phyloP scores from a whole-genome alignment of 202 grass and related monocot species.

The Schoenoplectus triqueter region DNA sequence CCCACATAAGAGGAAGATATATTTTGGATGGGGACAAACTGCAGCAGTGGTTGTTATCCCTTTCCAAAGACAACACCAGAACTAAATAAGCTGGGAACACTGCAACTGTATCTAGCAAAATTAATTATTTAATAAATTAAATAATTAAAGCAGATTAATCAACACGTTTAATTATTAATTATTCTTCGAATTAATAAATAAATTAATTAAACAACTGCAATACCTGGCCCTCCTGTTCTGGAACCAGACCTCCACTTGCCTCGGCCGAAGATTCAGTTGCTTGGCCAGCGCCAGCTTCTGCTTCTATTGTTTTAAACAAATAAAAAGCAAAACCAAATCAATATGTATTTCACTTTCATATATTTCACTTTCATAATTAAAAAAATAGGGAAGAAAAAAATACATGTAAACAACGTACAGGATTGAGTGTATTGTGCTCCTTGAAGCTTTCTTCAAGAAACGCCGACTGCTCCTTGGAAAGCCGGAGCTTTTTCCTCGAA shows the following conservation, averaged over 20 bases:
- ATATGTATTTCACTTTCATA: neutral
- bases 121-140: neutral
- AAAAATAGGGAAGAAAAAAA: neutral
- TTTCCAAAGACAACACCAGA: constrained; percentile 37
- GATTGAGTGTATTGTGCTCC: constrained; percentile 95
- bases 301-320: constrained; percentile 50
- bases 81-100: constrained; percentile 20
- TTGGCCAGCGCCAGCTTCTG: constrained; percentile 91
- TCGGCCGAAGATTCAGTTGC: constrained; percentile 81
- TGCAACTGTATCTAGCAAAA: constrained; percentile 16
- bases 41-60: constrained; percentile 36
- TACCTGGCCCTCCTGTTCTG: constrained; percentile 96
- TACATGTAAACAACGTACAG: constrained; percentile 48
- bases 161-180: constrained; percentile 17
- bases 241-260: constrained; percentile 98
- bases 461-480: constrained; percentile 93
- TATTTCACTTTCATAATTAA: neutral
- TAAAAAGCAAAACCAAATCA: neutral
- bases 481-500: constrained; percentile 87
- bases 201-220: constrained; percentile 15
- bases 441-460: constrained; percentile 98
- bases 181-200: neutral
- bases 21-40: constrained; percentile 37
- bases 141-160: neutral
- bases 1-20: neutral